Evolutionary conservation across 1,139 yeast genomes (phyloP).

Genomic region (Pichia sp.): DNA sequence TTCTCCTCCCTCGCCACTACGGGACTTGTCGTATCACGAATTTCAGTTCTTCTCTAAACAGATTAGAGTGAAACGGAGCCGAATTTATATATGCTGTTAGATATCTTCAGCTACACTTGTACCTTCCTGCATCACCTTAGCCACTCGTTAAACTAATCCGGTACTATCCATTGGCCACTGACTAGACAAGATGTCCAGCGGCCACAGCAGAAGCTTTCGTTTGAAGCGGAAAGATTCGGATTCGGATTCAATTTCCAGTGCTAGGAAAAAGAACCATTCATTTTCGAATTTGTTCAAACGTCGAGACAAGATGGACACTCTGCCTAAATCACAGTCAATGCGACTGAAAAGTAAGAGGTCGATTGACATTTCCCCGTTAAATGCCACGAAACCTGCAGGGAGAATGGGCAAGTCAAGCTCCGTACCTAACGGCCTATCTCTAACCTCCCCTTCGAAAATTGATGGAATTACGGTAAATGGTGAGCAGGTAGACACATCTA

Average conservation of each 20-base stretch:
- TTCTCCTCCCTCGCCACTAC: background rate
- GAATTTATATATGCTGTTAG: background rate
- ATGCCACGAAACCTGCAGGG: background rate
- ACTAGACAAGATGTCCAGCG: background rate
- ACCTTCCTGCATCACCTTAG: too few relatives aligned
- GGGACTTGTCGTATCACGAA: background rate
- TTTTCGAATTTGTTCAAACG: constrained; percentile 15
- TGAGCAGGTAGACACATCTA: constrained; percentile 11
- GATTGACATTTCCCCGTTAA: background rate
- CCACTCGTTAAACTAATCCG: too few relatives aligned
- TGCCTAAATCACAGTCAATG: constrained; percentile 11
- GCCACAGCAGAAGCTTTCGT: constrained; percentile 9
- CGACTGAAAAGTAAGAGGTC: background rate
- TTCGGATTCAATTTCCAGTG: background rate
- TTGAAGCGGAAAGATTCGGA: constrained; percentile 10
- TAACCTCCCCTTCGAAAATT: background rate
- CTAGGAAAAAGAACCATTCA: constrained; percentile 8
- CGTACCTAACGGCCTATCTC: constrained; percentile 13
- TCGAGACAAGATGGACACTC: constrained; percentile 1
- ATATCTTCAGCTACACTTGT: background rate
- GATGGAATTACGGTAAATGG: constrained; percentile 8
- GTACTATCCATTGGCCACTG: background rate
- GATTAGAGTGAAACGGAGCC: background rate
- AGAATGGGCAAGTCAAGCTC: constrained; percentile 18
- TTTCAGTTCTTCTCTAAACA: background rate